Base-by-base conservation (phyloP, 305 asterid genomes). In the Withania somnifera region DNA sequence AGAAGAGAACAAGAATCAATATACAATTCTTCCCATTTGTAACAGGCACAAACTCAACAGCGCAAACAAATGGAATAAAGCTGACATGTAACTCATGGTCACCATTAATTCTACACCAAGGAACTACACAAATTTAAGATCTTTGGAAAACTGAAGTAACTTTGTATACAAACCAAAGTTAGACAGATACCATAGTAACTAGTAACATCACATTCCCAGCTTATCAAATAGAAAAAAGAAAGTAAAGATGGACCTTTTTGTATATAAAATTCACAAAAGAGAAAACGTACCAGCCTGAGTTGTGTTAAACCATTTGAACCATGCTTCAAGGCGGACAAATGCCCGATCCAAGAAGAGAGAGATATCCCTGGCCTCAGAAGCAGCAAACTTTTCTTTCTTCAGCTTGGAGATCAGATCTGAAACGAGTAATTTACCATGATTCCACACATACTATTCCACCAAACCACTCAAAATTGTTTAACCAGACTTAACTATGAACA, bases 231-330 rank as follows among this genome's bases (percentile, higher is more conserved):
- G n/a, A n/a, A n/a, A n/a, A n/a, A n/a, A n/a, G n/a, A n/a, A n/a
- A n/a, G 61, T 53, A 24, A 15, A 63, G 26, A 64, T 26, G 11
- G 78, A 67, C 50, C 14, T 64, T 34, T 32, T 61, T 1, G 36
- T 71, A 71, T 42, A 24, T 47, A 13, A 71, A 69, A 20, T 42
- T 40, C 22, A 69, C 22, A 69, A 71, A 42, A 52, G 56, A 68
- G 58, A 56, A 42, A 47, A 63, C 85, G 84, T 88, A 96, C 99
- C 99, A 75, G 97, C 89, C 83, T 96, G 99, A 68, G 97, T 94
- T 54, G 94, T 94, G 82, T 90, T 92, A 85, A 94, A 96, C 99
- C 99, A 96, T 83, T 93, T 90, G 83, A 92, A 94, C 99, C 97
- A 96, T 68, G 95, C 97, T 83, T 96, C 98, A 81, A 96, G 97